These are phyloP conservation scores for Nitzschia palea DNA, from an alignment of 108 stramenopile genomes.

Conservation along the genomic window DNA sequence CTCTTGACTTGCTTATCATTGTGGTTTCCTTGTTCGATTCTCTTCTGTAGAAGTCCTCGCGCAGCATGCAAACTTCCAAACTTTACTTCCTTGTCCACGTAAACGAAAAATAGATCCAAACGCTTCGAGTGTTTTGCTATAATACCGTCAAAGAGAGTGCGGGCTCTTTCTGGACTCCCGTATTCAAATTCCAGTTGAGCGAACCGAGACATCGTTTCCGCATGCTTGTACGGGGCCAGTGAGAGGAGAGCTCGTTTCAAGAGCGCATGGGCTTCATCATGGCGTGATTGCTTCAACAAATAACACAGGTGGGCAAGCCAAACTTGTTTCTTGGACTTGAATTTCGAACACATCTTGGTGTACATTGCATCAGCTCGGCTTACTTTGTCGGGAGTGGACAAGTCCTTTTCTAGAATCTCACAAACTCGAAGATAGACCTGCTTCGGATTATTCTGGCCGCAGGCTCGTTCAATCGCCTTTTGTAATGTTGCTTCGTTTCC, in stretches of 20 bases:
- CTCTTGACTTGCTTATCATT: slow-evolving; percentile 95
- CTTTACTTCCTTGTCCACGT: slow-evolving; percentile 95
- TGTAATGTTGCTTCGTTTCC: slow-evolving; percentile 74
- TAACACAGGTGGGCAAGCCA: slow-evolving; percentile 89
- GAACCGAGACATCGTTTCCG: slow-evolving; percentile 85
- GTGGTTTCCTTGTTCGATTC: slow-evolving; percentile 62
- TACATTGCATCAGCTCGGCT: slow-evolving; percentile 74
- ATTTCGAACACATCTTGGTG: slow-evolving; percentile 84
- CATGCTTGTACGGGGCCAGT: slow-evolving; percentile 89
- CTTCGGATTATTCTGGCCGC: slow-evolving; percentile 91
- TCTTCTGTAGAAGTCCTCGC: slow-evolving; percentile 73
- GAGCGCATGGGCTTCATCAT: slow-evolving; percentile 80
- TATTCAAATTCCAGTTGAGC: slow-evolving; percentile 92
- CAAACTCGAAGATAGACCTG: slow-evolving; percentile 88
- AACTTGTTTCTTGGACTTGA: slow-evolving; percentile 87
- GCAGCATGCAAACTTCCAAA: slow-evolving; percentile 78
- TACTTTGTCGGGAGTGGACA: slow-evolving; percentile 35
- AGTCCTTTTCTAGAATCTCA: slow-evolving; percentile 82
- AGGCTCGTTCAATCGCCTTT: slow-evolving; percentile 77
- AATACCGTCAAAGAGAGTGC: slow-evolving; percentile 91
- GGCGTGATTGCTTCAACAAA: slow-evolving; percentile 64
- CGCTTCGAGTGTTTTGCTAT: slow-evolving; percentile 87
- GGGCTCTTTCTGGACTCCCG: slow-evolving; percentile 85
- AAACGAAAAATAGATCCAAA: slow-evolving; percentile 91
- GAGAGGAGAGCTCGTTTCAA: slow-evolving; percentile 86